A percentile compares a stretch with the other conserved stretches of the same genome.
phyloP scores from a whole-genome alignment of 148 eudicot species.

The Silene conica region DNA sequence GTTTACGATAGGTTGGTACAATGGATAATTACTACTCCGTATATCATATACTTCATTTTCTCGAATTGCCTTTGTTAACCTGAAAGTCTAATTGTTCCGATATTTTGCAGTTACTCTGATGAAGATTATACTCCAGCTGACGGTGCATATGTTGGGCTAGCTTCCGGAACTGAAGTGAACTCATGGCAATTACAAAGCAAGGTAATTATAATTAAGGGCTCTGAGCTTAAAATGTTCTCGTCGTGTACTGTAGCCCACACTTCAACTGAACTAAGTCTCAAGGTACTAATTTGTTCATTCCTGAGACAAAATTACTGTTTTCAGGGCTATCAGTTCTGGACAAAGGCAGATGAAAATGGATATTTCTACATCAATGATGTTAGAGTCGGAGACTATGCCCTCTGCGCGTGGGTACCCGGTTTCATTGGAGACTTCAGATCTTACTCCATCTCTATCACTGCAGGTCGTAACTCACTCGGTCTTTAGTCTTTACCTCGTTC shows the following conservation, averaged over 20 bases:
- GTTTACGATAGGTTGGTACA: constrained; percentile 30
- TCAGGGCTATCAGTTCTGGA: constrained; percentile 80
- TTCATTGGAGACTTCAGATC: constrained; percentile 54
- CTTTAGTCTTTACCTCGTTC: neutral
- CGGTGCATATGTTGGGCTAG: constrained; percentile 60
- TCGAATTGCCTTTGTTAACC: neutral
- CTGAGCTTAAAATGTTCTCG: neutral
- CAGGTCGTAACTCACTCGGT: constrained; percentile 33
- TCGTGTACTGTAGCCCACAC: no score
- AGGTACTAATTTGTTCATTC: neutral
- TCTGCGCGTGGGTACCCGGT: constrained; percentile 57
- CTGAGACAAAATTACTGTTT: neutral
- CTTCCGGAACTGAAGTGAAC: constrained; percentile 62
- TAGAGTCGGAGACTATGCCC: constrained; percentile 44
- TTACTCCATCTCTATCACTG: constrained; percentile 32
- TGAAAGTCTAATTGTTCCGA: neutral
- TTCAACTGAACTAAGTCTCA: no score
- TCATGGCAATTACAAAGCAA: constrained; percentile 90
- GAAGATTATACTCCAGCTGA: constrained; percentile 40
- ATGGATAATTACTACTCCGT: neutral
- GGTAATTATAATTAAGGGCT: constrained; percentile 28
- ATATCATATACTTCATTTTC: no score
- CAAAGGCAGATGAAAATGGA: constrained; percentile 47
- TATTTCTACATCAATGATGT: constrained; percentile 41
- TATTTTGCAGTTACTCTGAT: constrained; percentile 36